Evolutionary conservation across 352 stramenopile species (phyloP), one percentile per base, ranked within the genome.

Genomic region (Pythium graminicola): DNA sequence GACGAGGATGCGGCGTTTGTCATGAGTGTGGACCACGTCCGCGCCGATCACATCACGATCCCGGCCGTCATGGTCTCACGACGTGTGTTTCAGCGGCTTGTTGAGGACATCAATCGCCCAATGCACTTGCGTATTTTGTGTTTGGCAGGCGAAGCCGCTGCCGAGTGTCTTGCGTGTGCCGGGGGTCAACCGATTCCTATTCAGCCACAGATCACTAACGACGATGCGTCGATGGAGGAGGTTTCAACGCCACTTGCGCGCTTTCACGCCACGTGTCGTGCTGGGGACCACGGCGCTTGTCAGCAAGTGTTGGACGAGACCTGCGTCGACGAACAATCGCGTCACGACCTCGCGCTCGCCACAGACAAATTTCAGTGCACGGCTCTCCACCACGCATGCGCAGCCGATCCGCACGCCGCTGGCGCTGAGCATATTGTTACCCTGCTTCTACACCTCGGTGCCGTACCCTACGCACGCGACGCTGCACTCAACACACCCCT

Each of bases 1-100:
- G 56, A 86, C 31, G 61, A 59, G 1, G 67, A 82, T 26, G 63
- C 67, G 13, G 72, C 76, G 26, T 89, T 89, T 16, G 72, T 88
- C 24, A 90, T 88, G 76, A 88, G 66, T 38, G 80, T 88, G 2
- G 77, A 87, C 39, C 62, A 79, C 14, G 74, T 86, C 39, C 60
- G 71, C 28, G 73, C 77, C 16, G 72, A 77, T n/a, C 75, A 88
- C 53, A 55, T 85, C 6, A 77, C 73, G 31, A 70, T 90, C n/a
- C 75, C 80, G 11, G 62, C 73, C 11, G 72, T 88, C 10, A 88
- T 88, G 80, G 69, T 90, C 24, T 85, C 80, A 2, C 50, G 61
- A 27, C 54, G 50, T 4, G 54, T 64, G 3, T 83, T 85, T 31
- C 36, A 70, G 22, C 65, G 59, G 19, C 52, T 90, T 8, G 24